These are phyloP conservation scores for Candida broadrunensis DNA, from an alignment of 805 yeast species.

Conservation along the genomic window DNA sequence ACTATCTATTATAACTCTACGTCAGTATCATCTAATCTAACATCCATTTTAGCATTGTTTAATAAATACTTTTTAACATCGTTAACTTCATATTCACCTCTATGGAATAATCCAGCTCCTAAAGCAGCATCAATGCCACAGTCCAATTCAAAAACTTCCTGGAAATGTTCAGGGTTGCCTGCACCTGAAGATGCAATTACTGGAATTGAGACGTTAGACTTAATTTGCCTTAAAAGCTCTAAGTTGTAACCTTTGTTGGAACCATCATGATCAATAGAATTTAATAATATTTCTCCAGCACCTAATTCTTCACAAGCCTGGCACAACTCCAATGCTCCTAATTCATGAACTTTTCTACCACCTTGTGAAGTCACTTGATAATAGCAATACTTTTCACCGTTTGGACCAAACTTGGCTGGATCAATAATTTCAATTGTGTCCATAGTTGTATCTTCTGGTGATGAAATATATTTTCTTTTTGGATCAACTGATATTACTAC, in stretches of 20 bases:
- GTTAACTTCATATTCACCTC: conserved; percentile 86
- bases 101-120: conserved; percentile 98
- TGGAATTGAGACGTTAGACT: conserved; percentile 76
- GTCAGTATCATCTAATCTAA: conserved; percentile 56
- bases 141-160: conserved; percentile 70
- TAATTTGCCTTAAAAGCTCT: conserved; percentile 78
- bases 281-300: conserved; percentile 91
- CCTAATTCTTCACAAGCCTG: conserved; percentile 89
- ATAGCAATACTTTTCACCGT: conserved; percentile 87
- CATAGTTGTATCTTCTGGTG: conserved; percentile 60
- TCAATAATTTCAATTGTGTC: conserved; percentile 57
- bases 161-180: conserved; percentile 87
- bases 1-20: conserved; percentile 20
- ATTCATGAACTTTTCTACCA: conserved; percentile 80
- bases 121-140: conserved; percentile 94
- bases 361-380: conserved; percentile 96
- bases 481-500: conserved; percentile 99
- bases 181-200: conserved; percentile 99
- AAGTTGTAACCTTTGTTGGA: conserved; percentile 91
- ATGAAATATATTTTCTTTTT: conserved; percentile 71
- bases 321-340: conserved; percentile 90
- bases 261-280: conserved; percentile 97
- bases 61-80: conserved; percentile 73
- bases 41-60: conserved; percentile 56
- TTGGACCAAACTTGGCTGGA: conserved; percentile 63